Conservation (phyloP, 163 green algal genomes). For the Scenedesmus sp. region DNA sequence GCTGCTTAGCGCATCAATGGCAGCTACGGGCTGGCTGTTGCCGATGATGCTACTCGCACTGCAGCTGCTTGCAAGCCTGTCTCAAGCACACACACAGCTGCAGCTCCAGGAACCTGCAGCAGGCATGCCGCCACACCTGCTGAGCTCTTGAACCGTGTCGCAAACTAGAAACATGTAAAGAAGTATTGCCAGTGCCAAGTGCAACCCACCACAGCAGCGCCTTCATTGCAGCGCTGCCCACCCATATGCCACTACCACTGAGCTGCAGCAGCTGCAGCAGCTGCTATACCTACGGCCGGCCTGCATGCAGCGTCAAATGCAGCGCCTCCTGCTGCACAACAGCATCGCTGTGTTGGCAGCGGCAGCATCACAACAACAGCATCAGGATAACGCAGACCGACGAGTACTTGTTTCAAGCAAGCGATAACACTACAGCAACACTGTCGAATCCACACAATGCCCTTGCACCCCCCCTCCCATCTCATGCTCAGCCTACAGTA, state of each 20-base stretch:
- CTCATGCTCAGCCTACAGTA: background rate
- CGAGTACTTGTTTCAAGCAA: background rate
- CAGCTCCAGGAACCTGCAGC: background rate
- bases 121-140: background rate
- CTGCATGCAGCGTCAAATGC: background rate
- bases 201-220: background rate
- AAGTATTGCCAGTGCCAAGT: background rate
- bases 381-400: background rate
- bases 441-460: background rate
- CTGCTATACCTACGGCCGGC: background rate
- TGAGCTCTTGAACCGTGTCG: background rate
- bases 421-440: background rate
- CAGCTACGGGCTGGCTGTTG: background rate
- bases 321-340: background rate
- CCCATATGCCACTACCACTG: background rate
- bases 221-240: background rate
- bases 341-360: background rate
- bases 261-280: background rate
- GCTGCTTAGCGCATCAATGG: background rate
- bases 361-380: background rate
- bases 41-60: background rate
- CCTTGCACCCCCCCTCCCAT: too few species aligned
- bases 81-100: background rate
- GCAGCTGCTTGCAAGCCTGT: background rate
- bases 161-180: background rate